These are phyloP conservation scores for Ceratobasidium papillatum DNA, from an alignment of 1,284 basidiomycete genomes.

Conservation along the genomic window DNA sequence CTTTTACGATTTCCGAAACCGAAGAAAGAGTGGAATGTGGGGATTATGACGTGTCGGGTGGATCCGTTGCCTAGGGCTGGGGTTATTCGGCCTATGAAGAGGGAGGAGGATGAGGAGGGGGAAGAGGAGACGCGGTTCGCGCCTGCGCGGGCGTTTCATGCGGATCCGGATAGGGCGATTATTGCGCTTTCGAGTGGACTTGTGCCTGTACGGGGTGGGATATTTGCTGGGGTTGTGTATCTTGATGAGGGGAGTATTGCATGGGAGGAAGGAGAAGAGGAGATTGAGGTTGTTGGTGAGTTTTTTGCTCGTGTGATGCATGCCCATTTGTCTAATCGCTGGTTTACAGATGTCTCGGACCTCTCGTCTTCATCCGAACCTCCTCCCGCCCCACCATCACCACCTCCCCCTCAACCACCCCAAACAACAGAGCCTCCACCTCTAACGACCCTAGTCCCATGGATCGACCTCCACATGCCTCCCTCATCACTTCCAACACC, in stretches of 20 bases:
- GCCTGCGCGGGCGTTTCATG: conserved; percentile 22
- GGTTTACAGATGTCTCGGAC: not conserved
- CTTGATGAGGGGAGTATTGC: conserved; percentile 24
- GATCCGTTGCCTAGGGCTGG: conserved; percentile 27
- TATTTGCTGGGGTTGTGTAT: conserved; percentile 34
- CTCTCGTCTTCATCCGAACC: not conserved
- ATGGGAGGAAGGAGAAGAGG: conserved; percentile 30
- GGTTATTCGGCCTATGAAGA: not conserved
- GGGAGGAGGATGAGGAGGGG: not conserved
- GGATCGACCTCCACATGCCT: conserved; percentile 39
- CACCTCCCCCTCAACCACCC: not conserved
- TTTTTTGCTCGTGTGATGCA: not conserved
- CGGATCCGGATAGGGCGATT: conserved; percentile 34
- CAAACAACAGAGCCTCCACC: not conserved
- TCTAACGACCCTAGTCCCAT: conserved; percentile 21
- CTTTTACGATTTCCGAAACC: conserved; percentile 28
- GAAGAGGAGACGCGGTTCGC: conserved; percentile 29
- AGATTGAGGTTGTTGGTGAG: not conserved
- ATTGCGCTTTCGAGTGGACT: conserved; percentile 37
- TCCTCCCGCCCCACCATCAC: not conserved
- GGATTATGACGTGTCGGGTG: conserved; percentile 38
- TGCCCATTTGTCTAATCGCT: not conserved
- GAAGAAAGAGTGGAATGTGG: conserved; percentile 31
- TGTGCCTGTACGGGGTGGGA: conserved; percentile 18
- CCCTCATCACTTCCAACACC: conserved; percentile 27